Conservation (phyloP, 495 filamentous ascomycete genomes). For the Hypoxylon lienhwacheense region DNA sequence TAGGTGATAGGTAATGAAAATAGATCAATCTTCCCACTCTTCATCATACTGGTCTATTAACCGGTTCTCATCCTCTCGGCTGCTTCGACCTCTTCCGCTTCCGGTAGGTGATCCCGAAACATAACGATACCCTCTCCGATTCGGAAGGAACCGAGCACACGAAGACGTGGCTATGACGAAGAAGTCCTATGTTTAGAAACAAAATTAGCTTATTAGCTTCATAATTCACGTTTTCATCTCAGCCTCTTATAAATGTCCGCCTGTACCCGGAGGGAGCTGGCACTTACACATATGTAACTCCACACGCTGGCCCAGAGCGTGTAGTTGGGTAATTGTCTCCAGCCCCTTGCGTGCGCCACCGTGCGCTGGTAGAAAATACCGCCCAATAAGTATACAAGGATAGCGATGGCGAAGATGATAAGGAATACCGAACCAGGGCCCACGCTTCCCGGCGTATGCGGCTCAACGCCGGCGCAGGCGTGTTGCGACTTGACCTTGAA, state of each 20-base stretch:
- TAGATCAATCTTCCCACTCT: constrained; percentile 68
- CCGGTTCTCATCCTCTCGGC: constrained; percentile 82
- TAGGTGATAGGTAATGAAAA: too few relatives aligned
- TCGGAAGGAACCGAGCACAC: constrained; percentile 66
- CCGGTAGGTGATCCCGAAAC: constrained; percentile 52
- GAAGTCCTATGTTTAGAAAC: constrained; percentile 66
- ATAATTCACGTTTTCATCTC: neutral
- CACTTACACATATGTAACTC: constrained; percentile 77
- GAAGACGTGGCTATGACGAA: constrained; percentile 79
- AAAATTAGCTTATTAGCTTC: constrained; percentile 15
- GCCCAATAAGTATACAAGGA: constrained; percentile 86
- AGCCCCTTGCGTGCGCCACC: constrained; percentile 92
- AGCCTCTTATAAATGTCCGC: neutral
- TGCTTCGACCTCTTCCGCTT: constrained; percentile 49
- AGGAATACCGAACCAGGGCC: constrained; percentile 89
- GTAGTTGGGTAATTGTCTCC: constrained; percentile 95
- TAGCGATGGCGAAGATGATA: constrained; percentile 82
- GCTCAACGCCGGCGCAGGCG: constrained; percentile 70
- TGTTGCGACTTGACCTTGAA: constrained; percentile 90
- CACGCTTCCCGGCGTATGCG: constrained; percentile 65
- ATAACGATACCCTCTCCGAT: constrained; percentile 64
- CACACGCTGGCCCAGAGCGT: constrained; percentile 87
- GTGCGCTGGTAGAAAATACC: constrained; percentile 95
- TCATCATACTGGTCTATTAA: constrained; percentile 96
- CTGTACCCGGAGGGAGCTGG: neutral